A percentile compares a stretch with the other conserved stretches of the same genome.
phyloP scores from a whole-genome alignment of 2,329 filamentous ascomycete species.

The Colletotrichum sp. region DNA sequence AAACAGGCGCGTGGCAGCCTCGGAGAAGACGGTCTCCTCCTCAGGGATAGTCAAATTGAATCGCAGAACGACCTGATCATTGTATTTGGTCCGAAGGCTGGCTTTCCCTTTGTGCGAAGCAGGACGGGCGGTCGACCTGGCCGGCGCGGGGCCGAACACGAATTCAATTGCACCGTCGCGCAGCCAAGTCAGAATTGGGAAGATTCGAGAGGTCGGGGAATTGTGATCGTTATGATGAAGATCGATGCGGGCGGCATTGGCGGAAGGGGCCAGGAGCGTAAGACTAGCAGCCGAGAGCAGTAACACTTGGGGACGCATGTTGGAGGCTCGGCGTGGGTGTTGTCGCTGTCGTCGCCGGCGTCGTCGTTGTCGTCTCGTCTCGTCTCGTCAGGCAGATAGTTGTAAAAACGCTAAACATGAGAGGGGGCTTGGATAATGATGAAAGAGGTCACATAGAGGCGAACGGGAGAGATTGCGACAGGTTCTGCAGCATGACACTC shows the following conservation, averaged over 20 bases:
- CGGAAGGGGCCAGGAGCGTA: conserved; percentile 28
- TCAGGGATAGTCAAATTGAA: conserved; percentile 77
- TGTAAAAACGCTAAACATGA: background rate
- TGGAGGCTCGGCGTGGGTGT: background rate
- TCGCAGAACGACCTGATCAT: conserved; percentile 84
- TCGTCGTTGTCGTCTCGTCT: background rate
- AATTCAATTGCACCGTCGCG: conserved; percentile 55
- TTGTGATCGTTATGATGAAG: conserved; percentile 19
- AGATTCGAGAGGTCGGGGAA: conserved; percentile 30
- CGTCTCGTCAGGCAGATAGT: background rate
- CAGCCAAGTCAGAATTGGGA: conserved; percentile 55
- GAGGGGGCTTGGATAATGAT: background rate
- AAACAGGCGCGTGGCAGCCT: conserved; percentile 76
- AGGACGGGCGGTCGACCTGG: conserved; percentile 30
- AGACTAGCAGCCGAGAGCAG: background rate
- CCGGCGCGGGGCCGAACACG: conserved; percentile 52
- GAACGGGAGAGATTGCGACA: background rate
- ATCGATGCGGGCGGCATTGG: conserved; percentile 33
- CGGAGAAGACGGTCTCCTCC: conserved; percentile 74
- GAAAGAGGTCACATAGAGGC: conserved; percentile 21
- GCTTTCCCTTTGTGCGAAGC: conserved; percentile 36
- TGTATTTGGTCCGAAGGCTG: conserved; percentile 66
- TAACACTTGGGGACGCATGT: conserved; percentile 11
- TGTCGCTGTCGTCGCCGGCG: background rate
- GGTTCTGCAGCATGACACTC: background rate